Base-by-base conservation (phyloP, 805 yeast genomes). In the Saturnispora mendoncae region DNA sequence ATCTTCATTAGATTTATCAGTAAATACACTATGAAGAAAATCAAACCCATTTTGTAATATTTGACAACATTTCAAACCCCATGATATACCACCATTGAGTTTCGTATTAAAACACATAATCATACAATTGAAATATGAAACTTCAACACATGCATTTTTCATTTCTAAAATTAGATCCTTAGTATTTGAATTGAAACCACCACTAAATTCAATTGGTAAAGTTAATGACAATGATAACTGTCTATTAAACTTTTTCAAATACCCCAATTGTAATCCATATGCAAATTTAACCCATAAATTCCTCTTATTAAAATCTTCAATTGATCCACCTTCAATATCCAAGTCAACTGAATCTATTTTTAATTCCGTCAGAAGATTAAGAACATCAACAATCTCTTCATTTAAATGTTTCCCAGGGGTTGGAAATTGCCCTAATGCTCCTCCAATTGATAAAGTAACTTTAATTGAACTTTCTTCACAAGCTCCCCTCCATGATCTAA, bases 21-120 rank as follows among this genome's bases (percentile, higher is more conserved):
- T 12, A 20, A 4, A 18, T 23, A 15, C 21, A 18, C 25, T 25
- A 4, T 39, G 32, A 13, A 39, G 14, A 28, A 9, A 30, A 2
- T 10, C 33, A 18, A 42, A 27, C 10, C 53, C 48, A 4, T 8
- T 31, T 2, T 41, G 31, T n/a, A 59, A 24, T n/a, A 58, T 46
- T 20, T 55, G 43, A 8, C 52, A 48, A 37, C 57, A 54, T 36
- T 58, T 60, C n/a, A 25, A 25, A 1, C 56, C 61, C 64, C 62
- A 59, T 4, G 40, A 30, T 10, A 46, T 38, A 14, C 43, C 44
- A 6, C 30, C 10, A 3, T 51, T 53, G 2, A 55, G 42, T 17
- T 50, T 47, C 3, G 62, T 58, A 39, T 54, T 56, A 26, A 54
- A 59, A 47, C 59, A 62, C 64, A 59, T 59, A 4, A 52, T 46